These are phyloP conservation scores for Serendipita vermifera DNA, from an alignment of 768 basidiomycete genomes.

Conservation along the genomic window DNA sequence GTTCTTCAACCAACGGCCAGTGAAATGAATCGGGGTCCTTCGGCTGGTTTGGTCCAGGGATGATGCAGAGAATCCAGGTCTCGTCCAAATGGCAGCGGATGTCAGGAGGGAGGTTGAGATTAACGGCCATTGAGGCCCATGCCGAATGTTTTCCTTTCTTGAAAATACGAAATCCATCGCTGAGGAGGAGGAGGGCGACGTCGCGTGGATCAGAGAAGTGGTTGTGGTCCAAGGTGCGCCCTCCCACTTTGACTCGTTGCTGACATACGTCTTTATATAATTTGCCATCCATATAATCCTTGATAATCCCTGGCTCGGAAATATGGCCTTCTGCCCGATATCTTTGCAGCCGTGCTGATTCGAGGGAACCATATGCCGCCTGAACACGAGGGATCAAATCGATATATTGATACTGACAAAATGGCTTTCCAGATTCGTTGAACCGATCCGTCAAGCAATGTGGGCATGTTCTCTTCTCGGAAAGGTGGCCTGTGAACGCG, in stretches of 20 bases:
- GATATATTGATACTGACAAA: conserved; percentile 26
- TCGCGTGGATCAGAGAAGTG: conserved; percentile 31
- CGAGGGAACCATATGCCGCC: conserved; percentile 17
- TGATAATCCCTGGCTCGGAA: conserved; percentile 17
- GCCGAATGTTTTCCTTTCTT: conserved; percentile 23
- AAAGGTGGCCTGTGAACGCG: conserved; percentile 26
- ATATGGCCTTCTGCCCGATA: conserved; percentile 20
- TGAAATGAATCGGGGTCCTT: conserved; percentile 30
- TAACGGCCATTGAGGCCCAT: conserved; percentile 32
- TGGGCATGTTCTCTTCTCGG: conserved; percentile 23
- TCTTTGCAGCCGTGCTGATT: conserved; percentile 16
- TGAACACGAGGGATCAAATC: conserved; percentile 29
- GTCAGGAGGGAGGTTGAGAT: conserved; percentile 34
- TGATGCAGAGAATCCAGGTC: conserved; percentile 30
- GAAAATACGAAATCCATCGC: conserved; percentile 33
- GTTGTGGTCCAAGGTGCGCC: conserved; percentile 16
- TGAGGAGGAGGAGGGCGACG: conserved; percentile 31
- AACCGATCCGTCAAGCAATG: conserved; percentile 26
- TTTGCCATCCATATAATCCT: conserved; percentile 28
- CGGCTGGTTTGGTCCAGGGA: conserved; percentile 35
- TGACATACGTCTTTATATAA: conserved; percentile 22
- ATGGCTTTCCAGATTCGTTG: conserved; percentile 17
- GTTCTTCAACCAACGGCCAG: conserved; percentile 27
- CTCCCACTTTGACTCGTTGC: conserved; percentile 22
- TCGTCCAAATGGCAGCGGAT: conserved; percentile 25